Evolutionary conservation across 1,284 basidiomycete species (phyloP).

Genomic region (Marasmius tenuissimus): DNA sequence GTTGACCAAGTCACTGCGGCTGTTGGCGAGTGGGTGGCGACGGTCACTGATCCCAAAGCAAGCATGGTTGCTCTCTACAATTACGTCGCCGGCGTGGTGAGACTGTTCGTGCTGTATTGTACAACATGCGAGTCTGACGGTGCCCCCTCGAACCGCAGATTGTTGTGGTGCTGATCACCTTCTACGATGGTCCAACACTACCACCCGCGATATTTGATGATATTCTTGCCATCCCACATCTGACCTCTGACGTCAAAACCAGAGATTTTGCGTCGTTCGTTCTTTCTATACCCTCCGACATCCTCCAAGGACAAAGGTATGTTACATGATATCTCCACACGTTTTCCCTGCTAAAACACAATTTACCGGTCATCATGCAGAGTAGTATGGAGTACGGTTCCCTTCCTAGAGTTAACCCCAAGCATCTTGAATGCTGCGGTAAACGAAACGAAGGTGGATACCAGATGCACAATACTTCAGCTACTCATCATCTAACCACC

Average conservation of each 20-base stretch:
- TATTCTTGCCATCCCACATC: conserved; percentile 38
- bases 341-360: not conserved
- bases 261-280: conserved; percentile 43
- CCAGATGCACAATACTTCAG: not conserved
- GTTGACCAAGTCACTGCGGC: conserved; percentile 43
- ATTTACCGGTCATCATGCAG: conserved; percentile 23
- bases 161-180: conserved; percentile 37
- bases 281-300: conserved; percentile 37
- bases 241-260: conserved; percentile 39
- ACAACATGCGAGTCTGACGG: not conserved
- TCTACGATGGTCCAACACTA: conserved; percentile 52
- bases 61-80: conserved; percentile 55
- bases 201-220: conserved; percentile 51
- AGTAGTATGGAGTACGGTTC: conserved; percentile 48
- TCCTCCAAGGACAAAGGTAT: conserved; percentile 41
- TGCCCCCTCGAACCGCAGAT: conserved; percentile 25
- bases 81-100: conserved; percentile 41
- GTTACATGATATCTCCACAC: conserved; percentile 5
- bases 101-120: conserved; percentile 1
- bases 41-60: conserved; percentile 60
- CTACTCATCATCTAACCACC: not conserved
- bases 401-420: conserved; percentile 39
- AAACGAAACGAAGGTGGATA: conserved; percentile 49
- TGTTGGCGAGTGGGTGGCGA: conserved; percentile 45
- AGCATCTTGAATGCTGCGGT: conserved; percentile 43